phyloP scores from a whole-genome alignment of 306 rosid genomes.

The Castanospermum australe region DNA sequence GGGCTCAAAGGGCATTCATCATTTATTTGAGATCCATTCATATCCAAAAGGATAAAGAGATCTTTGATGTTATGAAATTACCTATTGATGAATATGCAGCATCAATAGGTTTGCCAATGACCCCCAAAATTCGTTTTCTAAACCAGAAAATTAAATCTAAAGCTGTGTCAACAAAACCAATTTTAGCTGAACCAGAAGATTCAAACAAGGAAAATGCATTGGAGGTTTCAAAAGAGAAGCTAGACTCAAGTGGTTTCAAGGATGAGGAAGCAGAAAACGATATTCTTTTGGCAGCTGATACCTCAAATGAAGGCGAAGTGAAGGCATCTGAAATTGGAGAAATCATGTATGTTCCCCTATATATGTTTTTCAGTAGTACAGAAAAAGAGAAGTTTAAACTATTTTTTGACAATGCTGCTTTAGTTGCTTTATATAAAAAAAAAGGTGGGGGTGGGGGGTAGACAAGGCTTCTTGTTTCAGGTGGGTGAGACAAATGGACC shows the following conservation, averaged over 20 bases:
- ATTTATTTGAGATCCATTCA: conserved; percentile 77
- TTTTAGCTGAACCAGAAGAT: conserved; percentile 40
- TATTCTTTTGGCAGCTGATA: conserved; percentile 38
- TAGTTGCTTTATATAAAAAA: not conserved
- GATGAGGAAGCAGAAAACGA: conserved; percentile 49
- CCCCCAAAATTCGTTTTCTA: conserved; percentile 75
- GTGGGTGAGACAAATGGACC: not conserved
- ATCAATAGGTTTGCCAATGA: conserved; percentile 85
- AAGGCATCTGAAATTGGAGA: conserved; percentile 45
- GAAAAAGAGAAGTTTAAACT: not conserved
- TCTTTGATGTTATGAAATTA: conserved; percentile 76
- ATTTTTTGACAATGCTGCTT: not conserved
- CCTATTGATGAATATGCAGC: conserved; percentile 74
- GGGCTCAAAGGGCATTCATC: conserved; percentile 76
- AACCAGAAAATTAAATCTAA: conserved; percentile 58
- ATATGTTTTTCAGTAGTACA: not conserved
- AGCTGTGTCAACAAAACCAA: conserved; percentile 25
- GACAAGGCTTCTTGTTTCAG: not conserved
- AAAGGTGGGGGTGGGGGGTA: not conserved
- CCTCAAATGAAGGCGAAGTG: conserved; percentile 31
- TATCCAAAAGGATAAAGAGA: conserved; percentile 78
- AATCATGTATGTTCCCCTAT: conserved; percentile 41
- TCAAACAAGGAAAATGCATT: conserved; percentile 37
- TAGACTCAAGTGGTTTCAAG: conserved; percentile 36
- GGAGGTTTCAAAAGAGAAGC: conserved; percentile 43